Conservation (phyloP, 2,329 filamentous ascomycete species). For the Ascochyta fabae region DNA sequence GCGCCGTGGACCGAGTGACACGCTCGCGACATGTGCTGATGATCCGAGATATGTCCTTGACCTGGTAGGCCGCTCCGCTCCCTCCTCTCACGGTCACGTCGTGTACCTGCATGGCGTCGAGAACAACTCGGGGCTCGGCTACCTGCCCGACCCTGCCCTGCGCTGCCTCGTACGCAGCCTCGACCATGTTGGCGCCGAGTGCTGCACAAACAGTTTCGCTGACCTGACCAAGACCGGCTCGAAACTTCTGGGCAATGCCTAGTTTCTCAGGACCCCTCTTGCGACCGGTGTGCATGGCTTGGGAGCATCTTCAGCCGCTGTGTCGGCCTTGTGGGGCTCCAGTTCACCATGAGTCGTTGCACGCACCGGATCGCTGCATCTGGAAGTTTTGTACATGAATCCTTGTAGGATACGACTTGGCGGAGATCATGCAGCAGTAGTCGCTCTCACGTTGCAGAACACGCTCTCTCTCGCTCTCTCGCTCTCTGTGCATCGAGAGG, state of each 20-base stretch:
- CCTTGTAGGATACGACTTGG: slow-evolving; percentile 10
- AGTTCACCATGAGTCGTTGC: slow-evolving; percentile 11
- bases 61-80: slow-evolving; percentile 10
- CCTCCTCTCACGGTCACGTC: background rate
- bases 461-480: too few species aligned
- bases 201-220: slow-evolving; percentile 15
- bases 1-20: slow-evolving; percentile 8
- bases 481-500: too few species aligned
- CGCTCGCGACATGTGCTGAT: slow-evolving; percentile 9
- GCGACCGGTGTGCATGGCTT: slow-evolving; percentile 9
- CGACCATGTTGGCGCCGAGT: slow-evolving; percentile 4
- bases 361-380: slow-evolving; percentile 18
- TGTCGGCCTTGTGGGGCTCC: slow-evolving; percentile 23
- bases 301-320: slow-evolving; percentile 9
- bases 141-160: background rate
- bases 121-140: slow-evolving; percentile 13
- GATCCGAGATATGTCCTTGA: slow-evolving; percentile 12
- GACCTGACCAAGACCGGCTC: slow-evolving; percentile 3
- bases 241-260: slow-evolving; percentile 21
- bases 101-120: slow-evolving; percentile 20
- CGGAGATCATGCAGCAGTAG: slow-evolving; percentile 19
- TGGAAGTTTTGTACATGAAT: slow-evolving; percentile 19
- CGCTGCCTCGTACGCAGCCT: background rate
- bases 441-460: background rate
- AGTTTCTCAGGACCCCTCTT: slow-evolving; percentile 6